Conservation (phyloP, 179 eudicot species). For the Silene vulgaris region DNA sequence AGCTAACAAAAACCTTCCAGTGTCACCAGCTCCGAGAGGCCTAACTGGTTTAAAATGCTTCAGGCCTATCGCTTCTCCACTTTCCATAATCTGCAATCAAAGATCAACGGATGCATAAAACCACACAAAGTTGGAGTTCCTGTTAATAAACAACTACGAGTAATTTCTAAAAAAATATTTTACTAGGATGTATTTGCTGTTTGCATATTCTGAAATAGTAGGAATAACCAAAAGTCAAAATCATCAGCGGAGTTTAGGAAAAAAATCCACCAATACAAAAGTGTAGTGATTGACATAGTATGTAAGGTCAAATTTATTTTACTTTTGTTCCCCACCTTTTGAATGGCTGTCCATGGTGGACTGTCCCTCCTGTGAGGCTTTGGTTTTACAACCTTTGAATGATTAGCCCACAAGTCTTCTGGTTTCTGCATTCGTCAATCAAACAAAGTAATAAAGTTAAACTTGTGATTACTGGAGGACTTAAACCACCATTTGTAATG, state of each 20-base stretch:
- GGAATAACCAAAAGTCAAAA: not conserved
- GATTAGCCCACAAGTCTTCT: constrained; percentile 89
- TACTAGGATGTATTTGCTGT: not conserved
- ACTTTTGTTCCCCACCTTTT: constrained; percentile 43
- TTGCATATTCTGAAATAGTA: not conserved
- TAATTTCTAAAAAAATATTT: not conserved
- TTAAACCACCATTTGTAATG: not conserved
- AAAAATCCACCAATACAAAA: not conserved
- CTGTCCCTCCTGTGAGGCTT: constrained; percentile 86
- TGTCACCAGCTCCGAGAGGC: constrained; percentile 96
- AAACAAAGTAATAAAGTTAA: constrained; percentile 7
- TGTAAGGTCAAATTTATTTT: not conserved
- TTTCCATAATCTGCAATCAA: constrained; percentile 48
- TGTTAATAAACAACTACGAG: not conserved
- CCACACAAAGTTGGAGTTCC: not conserved
- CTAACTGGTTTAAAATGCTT: constrained; percentile 85
- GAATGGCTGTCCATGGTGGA: constrained; percentile 72
- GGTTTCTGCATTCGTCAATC: constrained; percentile 56
- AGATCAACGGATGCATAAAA: not conserved
- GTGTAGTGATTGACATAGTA: not conserved
- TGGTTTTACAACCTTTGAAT: constrained; percentile 78
- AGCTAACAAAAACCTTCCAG: constrained; percentile 64
- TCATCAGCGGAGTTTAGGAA: not conserved
- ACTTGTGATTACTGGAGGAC: not conserved
- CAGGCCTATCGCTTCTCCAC: constrained; percentile 76